Evolutionary conservation across 1,139 yeast species (phyloP), one percentile per base, ranked within the genome.

Genomic region (Candida sp.): DNA sequence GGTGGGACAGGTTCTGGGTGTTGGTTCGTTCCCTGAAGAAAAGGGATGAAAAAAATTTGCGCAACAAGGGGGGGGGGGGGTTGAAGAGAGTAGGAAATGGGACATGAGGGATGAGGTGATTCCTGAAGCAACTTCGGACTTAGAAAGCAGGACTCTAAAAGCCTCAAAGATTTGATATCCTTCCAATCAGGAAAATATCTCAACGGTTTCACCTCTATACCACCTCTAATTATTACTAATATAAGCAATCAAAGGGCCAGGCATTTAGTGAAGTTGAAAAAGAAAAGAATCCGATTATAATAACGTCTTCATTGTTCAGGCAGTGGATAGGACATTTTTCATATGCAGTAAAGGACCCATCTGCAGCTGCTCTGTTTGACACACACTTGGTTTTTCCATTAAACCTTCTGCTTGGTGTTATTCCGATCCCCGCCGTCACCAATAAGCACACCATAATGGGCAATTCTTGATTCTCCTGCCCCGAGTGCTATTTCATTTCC

Each of bases 391-490:
- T 7, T 34, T 34, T 34, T 34, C 22, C 38, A 22, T 12, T 34
- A 7, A 22, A 12, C 38, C 38, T 34, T 34, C 9, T 34, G 22
- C 4, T 34, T n/a, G 8, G 12, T 34, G 38, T 34, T 34, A 34
- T 34, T 34, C 38, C 38, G 38, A 34, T 17, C 38, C 38, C 38
- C 38, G 38, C 38, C 38, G 38, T 34, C 6, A 33, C 37, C 23
- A 34, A 12, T 6, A 34, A 12, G 7, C 7, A 7, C 25, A 34
- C 17, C 17, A 34, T 17, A 8, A 32, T 32, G n/a, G 35, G 5
- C 11, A 12, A 34, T n/a, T 34, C 9, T 34, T 25, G 9, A 7
- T 5, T 34, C 5, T 34, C 6, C 7, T 3, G 22, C 22, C 22
- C 2, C 31, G 7, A 28, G 17, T 22, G 17, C 4, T n/a, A n/a